Percentiles rank a stretch among this genome's conserved stretches.
Evolutionary conservation across 345 rosid genomes (phyloP).

Genomic region (Bruguiera gymnorhiza): DNA sequence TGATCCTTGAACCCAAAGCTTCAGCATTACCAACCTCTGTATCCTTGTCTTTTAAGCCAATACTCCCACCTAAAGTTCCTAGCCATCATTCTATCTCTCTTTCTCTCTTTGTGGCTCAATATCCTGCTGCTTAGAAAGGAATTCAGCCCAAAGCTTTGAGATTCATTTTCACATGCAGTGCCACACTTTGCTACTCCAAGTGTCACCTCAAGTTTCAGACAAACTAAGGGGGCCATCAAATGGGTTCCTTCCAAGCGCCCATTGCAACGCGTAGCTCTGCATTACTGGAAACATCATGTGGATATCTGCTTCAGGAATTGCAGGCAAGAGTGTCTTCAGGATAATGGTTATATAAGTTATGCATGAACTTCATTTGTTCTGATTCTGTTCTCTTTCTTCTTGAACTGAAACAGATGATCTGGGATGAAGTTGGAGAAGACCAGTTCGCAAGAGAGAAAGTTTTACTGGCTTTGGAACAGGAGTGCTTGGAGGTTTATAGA

Average conservation of each 20-base stretch:
- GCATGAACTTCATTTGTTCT: background rate
- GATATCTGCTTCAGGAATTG: constrained; percentile 81
- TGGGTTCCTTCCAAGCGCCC: constrained; percentile 73
- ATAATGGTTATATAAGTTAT: background rate
- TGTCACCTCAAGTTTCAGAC: background rate
- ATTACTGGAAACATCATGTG: constrained; percentile 66
- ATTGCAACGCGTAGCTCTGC: constrained; percentile 58
- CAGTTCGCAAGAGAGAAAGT: constrained; percentile 77
- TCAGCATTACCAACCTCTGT: constrained; percentile 55
- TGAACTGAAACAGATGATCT: constrained; percentile 62
- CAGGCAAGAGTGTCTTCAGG: constrained; percentile 51
- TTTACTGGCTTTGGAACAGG: constrained; percentile 79
- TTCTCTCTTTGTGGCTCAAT: constrained; percentile 14
- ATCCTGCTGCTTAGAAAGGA: constrained; percentile 29
- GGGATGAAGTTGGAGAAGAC: constrained; percentile 97
- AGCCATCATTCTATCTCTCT: constrained; percentile 22
- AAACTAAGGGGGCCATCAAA: constrained; percentile 23
- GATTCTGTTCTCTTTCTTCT: background rate
- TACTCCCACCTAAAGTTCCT: constrained; percentile 39
- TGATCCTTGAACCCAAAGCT: constrained; percentile 72
- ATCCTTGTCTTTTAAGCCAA: constrained; percentile 77
- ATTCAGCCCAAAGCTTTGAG: constrained; percentile 25
- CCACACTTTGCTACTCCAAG: constrained; percentile 8
- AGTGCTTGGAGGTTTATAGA: constrained; percentile 86
- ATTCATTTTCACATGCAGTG: constrained; percentile 18